These are phyloP conservation scores for Hypoxylon trugodes DNA, from an alignment of 495 filamentous ascomycete genomes.

Conservation along the genomic window DNA sequence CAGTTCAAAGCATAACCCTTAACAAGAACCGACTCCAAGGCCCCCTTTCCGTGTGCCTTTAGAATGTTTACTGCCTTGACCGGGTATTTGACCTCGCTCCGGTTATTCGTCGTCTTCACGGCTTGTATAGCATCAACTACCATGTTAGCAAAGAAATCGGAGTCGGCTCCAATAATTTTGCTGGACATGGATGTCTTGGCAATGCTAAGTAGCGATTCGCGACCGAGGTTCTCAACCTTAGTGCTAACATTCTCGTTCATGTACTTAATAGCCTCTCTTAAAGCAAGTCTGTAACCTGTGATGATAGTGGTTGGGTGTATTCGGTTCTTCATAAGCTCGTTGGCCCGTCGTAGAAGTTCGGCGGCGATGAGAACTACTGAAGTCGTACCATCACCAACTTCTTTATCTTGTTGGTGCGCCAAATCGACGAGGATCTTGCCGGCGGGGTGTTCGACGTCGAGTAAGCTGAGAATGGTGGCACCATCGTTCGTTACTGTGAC, in stretches of 20 bases:
- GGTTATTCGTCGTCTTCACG: slow-evolving; percentile 91
- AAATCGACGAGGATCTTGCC: slow-evolving; percentile 98
- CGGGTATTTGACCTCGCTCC: slow-evolving; percentile 91
- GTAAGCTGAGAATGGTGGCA: slow-evolving; percentile 91
- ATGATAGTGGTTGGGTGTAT: slow-evolving; percentile 99
- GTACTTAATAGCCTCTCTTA: slow-evolving; percentile 96
- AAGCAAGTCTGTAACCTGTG: slow-evolving; percentile 93
- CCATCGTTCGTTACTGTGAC: slow-evolving; percentile 99
- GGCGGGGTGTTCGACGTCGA: slow-evolving; percentile 97
- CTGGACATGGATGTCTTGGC: slow-evolving; percentile 99
- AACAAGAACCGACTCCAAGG: slow-evolving; percentile 86
- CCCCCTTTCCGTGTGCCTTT: slow-evolving; percentile 96
- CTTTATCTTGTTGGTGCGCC: slow-evolving; percentile 98
- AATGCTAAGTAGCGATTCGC: slow-evolving; percentile 91
- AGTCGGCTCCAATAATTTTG: slow-evolving; percentile 97
- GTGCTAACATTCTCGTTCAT: slow-evolving; percentile 98
- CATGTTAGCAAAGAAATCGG: slow-evolving; percentile 97
- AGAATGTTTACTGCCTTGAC: slow-evolving; percentile 99
- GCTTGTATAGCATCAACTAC: slow-evolving; percentile 95
- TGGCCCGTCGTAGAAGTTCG: slow-evolving; percentile 91
- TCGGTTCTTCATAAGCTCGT: slow-evolving; percentile 99
- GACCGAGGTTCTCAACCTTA: slow-evolving; percentile 89
- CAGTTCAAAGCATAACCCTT: slow-evolving; percentile 99
- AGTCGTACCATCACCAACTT: slow-evolving; percentile 97
- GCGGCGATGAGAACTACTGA: slow-evolving; percentile 97